These are phyloP conservation scores for Candida nanaspora DNA, from an alignment of 805 yeast species.

Conservation along the genomic window DNA sequence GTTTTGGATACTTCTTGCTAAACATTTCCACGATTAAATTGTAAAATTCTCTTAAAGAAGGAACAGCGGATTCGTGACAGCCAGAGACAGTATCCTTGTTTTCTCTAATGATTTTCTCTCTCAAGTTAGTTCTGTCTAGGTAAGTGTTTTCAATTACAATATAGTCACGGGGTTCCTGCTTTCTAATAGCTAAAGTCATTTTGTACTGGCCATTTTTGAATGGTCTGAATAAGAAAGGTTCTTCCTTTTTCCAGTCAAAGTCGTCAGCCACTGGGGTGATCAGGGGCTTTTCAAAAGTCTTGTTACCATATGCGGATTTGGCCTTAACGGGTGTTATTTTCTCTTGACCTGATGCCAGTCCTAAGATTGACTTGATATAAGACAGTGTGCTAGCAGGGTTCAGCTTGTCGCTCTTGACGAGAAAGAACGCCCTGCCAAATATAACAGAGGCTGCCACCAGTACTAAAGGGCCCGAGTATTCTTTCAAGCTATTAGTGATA, in stretches of 20 bases:
- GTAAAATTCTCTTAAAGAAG: conserved; percentile 35
- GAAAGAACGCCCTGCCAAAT: neutral
- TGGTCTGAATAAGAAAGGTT: conserved; percentile 39
- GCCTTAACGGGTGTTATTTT: neutral
- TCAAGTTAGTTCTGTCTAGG: conserved; percentile 32
- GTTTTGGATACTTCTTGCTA: conserved; percentile 44
- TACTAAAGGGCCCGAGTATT: conserved; percentile 3
- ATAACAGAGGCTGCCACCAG: conserved; percentile 5
- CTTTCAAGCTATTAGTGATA: too few relatives aligned
- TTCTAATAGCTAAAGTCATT: conserved; percentile 56
- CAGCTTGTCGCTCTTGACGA: neutral
- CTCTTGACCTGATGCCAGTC: neutral
- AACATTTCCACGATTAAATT: conserved; percentile 24
- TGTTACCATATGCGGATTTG: neutral
- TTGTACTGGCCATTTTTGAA: conserved; percentile 45
- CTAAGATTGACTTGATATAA: too few relatives aligned
- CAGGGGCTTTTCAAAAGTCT: conserved; percentile 10
- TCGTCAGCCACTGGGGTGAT: conserved; percentile 25
- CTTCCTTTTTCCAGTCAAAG: conserved; percentile 36
- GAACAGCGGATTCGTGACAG: conserved; percentile 20
- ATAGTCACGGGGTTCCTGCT: conserved; percentile 45
- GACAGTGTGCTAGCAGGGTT: neutral
- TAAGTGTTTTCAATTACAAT: conserved; percentile 58
- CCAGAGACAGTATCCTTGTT: conserved; percentile 28
- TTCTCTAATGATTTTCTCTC: conserved; percentile 26